These are phyloP conservation scores for Dendrobium catenatum DNA, from an alignment of 106 monocot genomes.

Conservation along the genomic window DNA sequence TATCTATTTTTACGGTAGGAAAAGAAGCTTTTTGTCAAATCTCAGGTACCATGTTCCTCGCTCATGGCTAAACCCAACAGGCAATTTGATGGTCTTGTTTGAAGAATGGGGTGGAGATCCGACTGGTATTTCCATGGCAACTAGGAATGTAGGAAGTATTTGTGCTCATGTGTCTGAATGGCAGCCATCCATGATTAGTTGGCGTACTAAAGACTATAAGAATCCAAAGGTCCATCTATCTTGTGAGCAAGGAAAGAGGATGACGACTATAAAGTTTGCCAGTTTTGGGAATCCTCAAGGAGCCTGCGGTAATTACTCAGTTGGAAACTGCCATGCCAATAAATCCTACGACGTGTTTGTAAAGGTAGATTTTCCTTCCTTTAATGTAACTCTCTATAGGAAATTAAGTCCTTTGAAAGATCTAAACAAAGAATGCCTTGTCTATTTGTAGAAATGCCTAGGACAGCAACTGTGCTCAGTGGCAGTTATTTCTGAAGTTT, in stretches of 20 bases:
- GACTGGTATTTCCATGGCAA: slow-evolving; percentile 57
- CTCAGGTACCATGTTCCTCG: slow-evolving; percentile 91
- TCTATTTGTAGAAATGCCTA: not conserved
- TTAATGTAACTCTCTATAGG: not conserved
- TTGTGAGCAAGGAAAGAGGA: slow-evolving; percentile 61
- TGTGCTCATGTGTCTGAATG: slow-evolving; percentile 81
- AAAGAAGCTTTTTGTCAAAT: not conserved
- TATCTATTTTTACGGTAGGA: too few species aligned
- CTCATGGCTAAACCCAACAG: slow-evolving; percentile 75
- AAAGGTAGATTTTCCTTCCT: slow-evolving; percentile 34
- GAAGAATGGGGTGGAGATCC: slow-evolving; percentile 95
- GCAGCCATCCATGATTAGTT: slow-evolving; percentile 70
- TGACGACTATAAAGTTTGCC: slow-evolving; percentile 71
- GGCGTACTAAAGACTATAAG: slow-evolving; percentile 42
- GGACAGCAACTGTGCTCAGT: not conserved
- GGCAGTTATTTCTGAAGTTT: not conserved
- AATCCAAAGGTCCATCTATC: slow-evolving; percentile 54
- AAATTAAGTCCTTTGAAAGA: not conserved
- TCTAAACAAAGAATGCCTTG: not conserved
- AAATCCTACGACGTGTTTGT: slow-evolving; percentile 76
- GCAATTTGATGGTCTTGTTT: slow-evolving; percentile 74
- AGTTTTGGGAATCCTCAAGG: slow-evolving; percentile 90
- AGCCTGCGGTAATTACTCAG: slow-evolving; percentile 63
- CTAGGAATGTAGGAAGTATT: slow-evolving; percentile 47
- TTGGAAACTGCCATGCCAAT: slow-evolving; percentile 81